phyloP scores from a whole-genome alignment of 345 rosid species.

The Acer campestre region DNA sequence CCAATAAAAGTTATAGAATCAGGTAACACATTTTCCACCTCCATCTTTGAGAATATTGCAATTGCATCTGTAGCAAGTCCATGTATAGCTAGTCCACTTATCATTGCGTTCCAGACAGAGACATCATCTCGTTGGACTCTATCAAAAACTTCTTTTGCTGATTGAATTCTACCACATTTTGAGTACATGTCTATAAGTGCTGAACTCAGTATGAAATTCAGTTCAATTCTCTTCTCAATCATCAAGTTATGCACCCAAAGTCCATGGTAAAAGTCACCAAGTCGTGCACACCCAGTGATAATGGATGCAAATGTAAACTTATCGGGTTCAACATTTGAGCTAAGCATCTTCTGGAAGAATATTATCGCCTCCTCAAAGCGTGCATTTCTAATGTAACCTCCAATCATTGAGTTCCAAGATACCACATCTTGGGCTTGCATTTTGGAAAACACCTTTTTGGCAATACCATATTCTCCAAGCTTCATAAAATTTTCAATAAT shows the following conservation, averaged over 20 bases:
- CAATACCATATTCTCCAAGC: conserved; percentile 54
- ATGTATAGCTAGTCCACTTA: conserved; percentile 74
- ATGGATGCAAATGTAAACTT: conserved; percentile 69
- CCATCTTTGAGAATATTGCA: conserved; percentile 55
- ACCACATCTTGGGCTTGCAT: conserved; percentile 54
- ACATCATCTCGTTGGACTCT: conserved; percentile 42
- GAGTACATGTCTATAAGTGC: conserved; percentile 79
- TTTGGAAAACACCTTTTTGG: conserved; percentile 54
- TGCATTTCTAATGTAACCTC: conserved; percentile 59
- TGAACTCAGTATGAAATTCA: conserved; percentile 57
- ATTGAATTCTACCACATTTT: conserved; percentile 67
- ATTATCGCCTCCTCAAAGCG: conserved; percentile 58
- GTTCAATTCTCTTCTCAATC: conserved; percentile 40
- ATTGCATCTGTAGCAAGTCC: conserved; percentile 68
- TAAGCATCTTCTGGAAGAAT: conserved; percentile 53
- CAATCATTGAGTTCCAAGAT: conserved; percentile 81
- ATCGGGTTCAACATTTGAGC: conserved; percentile 51
- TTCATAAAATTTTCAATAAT: conserved; percentile 50
- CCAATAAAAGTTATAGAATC: conserved; percentile 71
- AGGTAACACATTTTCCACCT: conserved; percentile 51
- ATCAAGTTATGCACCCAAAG: conserved; percentile 66
- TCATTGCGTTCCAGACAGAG: conserved; percentile 81
- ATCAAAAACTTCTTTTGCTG: conserved; percentile 60
- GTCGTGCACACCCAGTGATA: conserved; percentile 67
- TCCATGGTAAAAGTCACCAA: conserved; percentile 59